Base-by-base conservation (phyloP, 768 basidiomycete species). In the Lyophyllum decastes region DNA sequence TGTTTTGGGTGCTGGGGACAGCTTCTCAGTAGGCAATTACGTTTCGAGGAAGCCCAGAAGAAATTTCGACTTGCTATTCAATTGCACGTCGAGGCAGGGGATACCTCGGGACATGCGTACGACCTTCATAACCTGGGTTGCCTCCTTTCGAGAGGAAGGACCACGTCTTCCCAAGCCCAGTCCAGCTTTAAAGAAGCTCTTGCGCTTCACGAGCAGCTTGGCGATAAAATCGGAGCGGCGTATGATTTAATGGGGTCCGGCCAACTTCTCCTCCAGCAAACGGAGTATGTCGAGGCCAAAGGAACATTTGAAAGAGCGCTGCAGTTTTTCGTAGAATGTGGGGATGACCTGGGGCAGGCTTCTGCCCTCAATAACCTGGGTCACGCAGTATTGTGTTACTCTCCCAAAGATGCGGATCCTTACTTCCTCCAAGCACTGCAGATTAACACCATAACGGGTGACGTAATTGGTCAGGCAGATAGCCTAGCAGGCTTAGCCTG, bases 1-100 rank as follows among this genome's bases (percentile, higher is more conserved):
- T 68, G 68, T 47, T 49, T 68, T 2, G 71, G 71, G 5, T 69
- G 69, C 56, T 60, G 60, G 62, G 71, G 69, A 4, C 71, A 72
- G 54, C 27, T 72, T 7, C 59, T 68, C 2, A 64, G 64, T 41
- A 55, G 66, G 2, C 66, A 68, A 55, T 60, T 30, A 4, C 49
- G 61, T 24, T 63, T 65, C 38, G 54, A 59, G 1, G 60, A 66
- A 49, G 69, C 70, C 0, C 46, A 63, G 54, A 60, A 63, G 22
- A 68, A 64, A 43, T 64, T 70, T 33, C 25, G 61, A 5, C 33
- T 50, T 24, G 70, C 72, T 1, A 43, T 64, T n/a, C 54, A 59
- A 21, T 43, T 71, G 7, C 72, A 73, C 35, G 56, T 38, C 11
- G 25, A 66, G 54, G 60, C 59, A 0, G 62, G 63, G 11, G 70